phyloP scores from a whole-genome alignment of 352 stramenopile genomes.

The Phytophthora sansomeana region DNA sequence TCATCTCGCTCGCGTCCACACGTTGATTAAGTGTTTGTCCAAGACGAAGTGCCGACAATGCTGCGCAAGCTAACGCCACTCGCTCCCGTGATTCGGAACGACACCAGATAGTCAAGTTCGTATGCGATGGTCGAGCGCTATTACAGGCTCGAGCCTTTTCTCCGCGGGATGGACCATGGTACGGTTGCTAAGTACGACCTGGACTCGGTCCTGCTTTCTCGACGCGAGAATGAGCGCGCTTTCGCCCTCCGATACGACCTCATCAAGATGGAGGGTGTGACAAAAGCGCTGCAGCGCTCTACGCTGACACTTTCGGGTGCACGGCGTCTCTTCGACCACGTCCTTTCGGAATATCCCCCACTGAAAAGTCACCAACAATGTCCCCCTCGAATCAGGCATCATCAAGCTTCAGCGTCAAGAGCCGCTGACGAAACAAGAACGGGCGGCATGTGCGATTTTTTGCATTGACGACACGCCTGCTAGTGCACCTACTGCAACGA shows the following conservation, averaged over 20 bases:
- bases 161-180: background rate
- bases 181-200: background rate
- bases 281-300: background rate
- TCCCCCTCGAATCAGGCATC: conserved; percentile 4
- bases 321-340: conserved; percentile 16
- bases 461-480: background rate
- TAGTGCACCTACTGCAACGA: background rate
- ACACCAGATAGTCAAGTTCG: background rate
- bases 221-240: background rate
- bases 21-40: conserved; percentile 8
- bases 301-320: conserved; percentile 11
- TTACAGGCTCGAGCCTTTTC: background rate
- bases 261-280: conserved; percentile 13
- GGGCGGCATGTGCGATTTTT: conserved; percentile 10
- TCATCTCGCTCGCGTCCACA: conserved; percentile 7
- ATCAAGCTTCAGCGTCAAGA: conserved; percentile 18
- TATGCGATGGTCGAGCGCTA: conserved; percentile 8
- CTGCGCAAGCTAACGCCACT: conserved; percentile 1
- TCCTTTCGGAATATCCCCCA: background rate
- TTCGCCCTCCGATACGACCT: background rate
- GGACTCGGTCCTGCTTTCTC: background rate
- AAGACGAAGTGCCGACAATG: conserved; percentile 1
- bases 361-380: conserved; percentile 5
- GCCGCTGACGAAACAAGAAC: background rate
- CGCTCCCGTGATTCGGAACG: conserved; percentile 2